phyloP scores from a whole-genome alignment of 306 rosid species.

The Prinsepia uniflora region DNA sequence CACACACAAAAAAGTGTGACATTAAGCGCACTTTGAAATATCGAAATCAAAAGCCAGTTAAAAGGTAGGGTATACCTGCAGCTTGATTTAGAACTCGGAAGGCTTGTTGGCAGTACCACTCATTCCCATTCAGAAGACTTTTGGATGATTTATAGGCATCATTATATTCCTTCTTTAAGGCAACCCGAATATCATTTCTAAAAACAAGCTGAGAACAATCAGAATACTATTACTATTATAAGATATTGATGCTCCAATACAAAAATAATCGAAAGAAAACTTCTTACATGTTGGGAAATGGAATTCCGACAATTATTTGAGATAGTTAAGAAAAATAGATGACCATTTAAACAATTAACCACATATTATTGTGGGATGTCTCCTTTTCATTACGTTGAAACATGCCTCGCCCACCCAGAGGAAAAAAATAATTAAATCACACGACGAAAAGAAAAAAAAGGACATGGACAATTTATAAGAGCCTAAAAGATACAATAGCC shows the following conservation, averaged over 20 bases:
- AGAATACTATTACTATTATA: constrained; percentile 22
- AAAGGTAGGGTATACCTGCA: constrained; percentile 54
- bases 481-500: constrained; percentile 80
- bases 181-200: constrained; percentile 82
- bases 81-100: constrained; percentile 98
- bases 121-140: constrained; percentile 69
- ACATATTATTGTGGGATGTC: constrained; percentile 3
- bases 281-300: constrained; percentile 92
- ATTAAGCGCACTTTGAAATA: background rate
- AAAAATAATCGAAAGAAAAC: constrained; percentile 18
- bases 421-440: constrained; percentile 4
- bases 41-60: no score
- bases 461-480: background rate
- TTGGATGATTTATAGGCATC: constrained; percentile 73
- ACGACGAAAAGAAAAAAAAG: background rate
- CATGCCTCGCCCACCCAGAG: background rate
- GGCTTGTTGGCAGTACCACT: constrained; percentile 97
- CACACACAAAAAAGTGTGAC: background rate
- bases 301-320: constrained; percentile 91
- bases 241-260: constrained; percentile 19
- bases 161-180: constrained; percentile 75
- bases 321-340: constrained; percentile 58
- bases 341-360: constrained; percentile 16
- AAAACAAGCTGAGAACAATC: constrained; percentile 30
- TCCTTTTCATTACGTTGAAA: background rate